Evolutionary conservation across 2,329 filamentous ascomycete genomes (phyloP).

Genomic region (Monosporascus sp.): DNA sequence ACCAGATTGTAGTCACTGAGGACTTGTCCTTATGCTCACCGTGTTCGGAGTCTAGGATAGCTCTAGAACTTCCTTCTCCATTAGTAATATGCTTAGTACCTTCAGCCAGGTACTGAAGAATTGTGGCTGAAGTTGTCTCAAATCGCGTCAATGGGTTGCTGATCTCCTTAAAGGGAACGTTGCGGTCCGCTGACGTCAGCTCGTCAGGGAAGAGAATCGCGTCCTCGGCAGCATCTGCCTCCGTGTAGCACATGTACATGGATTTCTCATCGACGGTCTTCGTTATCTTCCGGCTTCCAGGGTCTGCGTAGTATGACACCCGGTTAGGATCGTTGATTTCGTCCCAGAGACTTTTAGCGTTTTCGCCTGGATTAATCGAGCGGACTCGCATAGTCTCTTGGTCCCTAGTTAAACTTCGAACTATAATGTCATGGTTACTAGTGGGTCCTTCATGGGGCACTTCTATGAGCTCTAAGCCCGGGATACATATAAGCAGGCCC

Average conservation of each 20-base stretch:
- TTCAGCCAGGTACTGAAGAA: conserved; percentile 11
- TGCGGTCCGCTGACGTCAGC: conserved; percentile 9
- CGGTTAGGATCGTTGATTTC: conserved; percentile 14
- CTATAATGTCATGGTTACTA: neutral
- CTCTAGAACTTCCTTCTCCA: neutral
- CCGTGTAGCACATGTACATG: conserved; percentile 19
- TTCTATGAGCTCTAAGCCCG: too few species aligned
- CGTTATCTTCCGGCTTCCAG: neutral
- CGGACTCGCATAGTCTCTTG: conserved; percentile 21
- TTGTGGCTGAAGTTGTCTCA: conserved; percentile 12
- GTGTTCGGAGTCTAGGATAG: neutral
- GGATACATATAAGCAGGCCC: neutral
- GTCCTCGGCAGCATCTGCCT: conserved; percentile 24
- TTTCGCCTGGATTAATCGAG: conserved; percentile 19
- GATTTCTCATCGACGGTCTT: conserved; percentile 2
- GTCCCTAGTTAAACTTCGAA: conserved; percentile 20
- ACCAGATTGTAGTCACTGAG: conserved; percentile 8
- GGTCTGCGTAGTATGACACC: conserved; percentile 10
- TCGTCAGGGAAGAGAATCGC: conserved; percentile 20
- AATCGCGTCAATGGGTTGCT: conserved; percentile 20
- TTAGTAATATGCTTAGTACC: neutral
- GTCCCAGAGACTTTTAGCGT: conserved; percentile 21
- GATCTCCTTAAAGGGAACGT: conserved; percentile 23
- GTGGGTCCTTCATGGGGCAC: too few species aligned
- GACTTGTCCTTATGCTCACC: neutral